Conservation (phyloP, 106 monocot species). For the Dendrobium nobile region DNA sequence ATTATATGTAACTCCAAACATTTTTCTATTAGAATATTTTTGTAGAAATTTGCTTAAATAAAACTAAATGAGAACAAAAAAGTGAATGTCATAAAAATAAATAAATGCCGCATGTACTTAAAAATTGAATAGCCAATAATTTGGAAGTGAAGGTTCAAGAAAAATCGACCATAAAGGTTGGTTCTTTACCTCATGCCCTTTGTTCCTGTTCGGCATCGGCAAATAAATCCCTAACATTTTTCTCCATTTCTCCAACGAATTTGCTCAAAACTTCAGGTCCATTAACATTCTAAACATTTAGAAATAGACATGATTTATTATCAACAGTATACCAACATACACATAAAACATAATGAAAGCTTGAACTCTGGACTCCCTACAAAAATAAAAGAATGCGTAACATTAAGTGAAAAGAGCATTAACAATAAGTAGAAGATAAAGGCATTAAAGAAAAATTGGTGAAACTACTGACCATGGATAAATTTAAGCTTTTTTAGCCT, state of each 20-base stretch:
- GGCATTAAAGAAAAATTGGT: background rate
- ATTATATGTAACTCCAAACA: no score
- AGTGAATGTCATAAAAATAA: no score
- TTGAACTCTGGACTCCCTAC: no score
- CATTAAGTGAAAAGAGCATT: background rate
- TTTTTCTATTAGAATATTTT: no score
- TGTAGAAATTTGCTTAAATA: no score
- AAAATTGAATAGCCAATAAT: no score
- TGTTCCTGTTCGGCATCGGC: constrained; percentile 96
- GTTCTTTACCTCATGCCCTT: constrained; percentile 75
- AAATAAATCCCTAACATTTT: constrained; percentile 99
- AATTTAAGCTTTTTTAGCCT: background rate
- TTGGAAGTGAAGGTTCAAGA: no score
- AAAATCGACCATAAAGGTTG: constrained; percentile 74
- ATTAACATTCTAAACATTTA: constrained; percentile 71
- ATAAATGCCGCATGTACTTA: no score
- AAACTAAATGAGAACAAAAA: no score
- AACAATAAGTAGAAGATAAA: background rate
- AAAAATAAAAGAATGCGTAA: background rate
- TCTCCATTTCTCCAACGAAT: constrained; percentile 93
- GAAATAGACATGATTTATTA: background rate
- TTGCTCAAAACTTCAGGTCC: constrained; percentile 99
- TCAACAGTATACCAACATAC: background rate
- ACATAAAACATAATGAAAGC: background rate
- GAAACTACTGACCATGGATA: background rate